Evolutionary conservation across 2,329 filamentous ascomycete genomes (phyloP).

Genomic region (Diaporthe destruens): DNA sequence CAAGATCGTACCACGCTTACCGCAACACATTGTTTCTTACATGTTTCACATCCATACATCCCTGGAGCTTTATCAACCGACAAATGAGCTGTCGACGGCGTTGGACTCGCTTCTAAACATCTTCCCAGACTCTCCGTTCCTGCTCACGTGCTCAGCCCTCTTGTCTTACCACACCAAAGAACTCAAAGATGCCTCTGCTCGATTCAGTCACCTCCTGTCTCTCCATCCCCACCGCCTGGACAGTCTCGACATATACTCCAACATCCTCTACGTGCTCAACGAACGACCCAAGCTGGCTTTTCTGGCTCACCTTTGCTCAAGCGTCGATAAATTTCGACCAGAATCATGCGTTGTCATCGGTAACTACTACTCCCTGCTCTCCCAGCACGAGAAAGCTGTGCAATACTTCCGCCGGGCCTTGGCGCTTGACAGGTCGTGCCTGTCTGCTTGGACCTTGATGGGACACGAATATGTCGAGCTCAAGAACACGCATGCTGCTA

Average conservation of each 20-base stretch:
- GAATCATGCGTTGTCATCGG: slow-evolving; percentile 97
- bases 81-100: slow-evolving; percentile 78
- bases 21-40: slow-evolving; percentile 91
- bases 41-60: slow-evolving; percentile 94
- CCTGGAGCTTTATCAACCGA: slow-evolving; percentile 91
- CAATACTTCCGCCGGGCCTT: slow-evolving; percentile 96
- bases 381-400: slow-evolving; percentile 96
- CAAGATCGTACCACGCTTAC: slow-evolving; percentile 77
- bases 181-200: slow-evolving; percentile 74
- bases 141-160: slow-evolving; percentile 89
- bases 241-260: slow-evolving; percentile 94
- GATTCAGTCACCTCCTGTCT: slow-evolving; percentile 84
- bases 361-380: slow-evolving; percentile 96
- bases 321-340: slow-evolving; percentile 94
- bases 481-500: slow-evolving; percentile 98
- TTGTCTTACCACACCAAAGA: slow-evolving; percentile 92
- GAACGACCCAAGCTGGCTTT: slow-evolving; percentile 91
- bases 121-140: slow-evolving; percentile 89
- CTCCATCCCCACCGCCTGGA: slow-evolving; percentile 82
- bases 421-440: slow-evolving; percentile 88
- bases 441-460: slow-evolving; percentile 98
- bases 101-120: slow-evolving; percentile 84
- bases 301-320: slow-evolving; percentile 89
- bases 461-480: slow-evolving; percentile 98
- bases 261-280: slow-evolving; percentile 95